Conservation (phyloP, 768 basidiomycete genomes). For the Naematelia aurantialba region DNA sequence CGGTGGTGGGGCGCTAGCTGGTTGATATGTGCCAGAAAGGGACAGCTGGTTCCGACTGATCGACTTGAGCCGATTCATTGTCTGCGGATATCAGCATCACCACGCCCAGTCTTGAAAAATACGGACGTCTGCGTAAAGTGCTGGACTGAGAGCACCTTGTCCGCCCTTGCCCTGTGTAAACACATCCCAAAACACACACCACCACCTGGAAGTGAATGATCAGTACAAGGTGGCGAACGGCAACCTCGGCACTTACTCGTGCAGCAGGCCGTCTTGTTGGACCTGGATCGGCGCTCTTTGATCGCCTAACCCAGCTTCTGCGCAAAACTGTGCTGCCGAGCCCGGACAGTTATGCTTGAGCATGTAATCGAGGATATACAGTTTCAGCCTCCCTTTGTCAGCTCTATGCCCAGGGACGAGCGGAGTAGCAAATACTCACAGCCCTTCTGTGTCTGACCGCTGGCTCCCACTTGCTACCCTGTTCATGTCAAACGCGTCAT, state of each 20-base stretch:
- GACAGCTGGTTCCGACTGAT: conserved; percentile 24
- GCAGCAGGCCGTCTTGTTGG: conserved; percentile 45
- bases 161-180: conserved; percentile 43
- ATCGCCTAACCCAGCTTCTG: conserved; percentile 44
- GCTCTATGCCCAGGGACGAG: not conserved
- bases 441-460: conserved; percentile 28
- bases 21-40: conserved; percentile 13
- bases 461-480: conserved; percentile 29
- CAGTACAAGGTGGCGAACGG: not conserved
- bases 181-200: conserved; percentile 49
- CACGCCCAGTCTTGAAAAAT: not conserved
- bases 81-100: conserved; percentile 18
- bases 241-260: conserved; percentile 43
- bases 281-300: conserved; percentile 49
- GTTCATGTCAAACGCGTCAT: conserved; percentile 28
- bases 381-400: conserved; percentile 41
- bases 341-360: conserved; percentile 46
- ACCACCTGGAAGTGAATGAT: conserved; percentile 34
- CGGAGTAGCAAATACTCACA: conserved; percentile 23
- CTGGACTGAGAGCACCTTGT: conserved; percentile 32
- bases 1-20: conserved; percentile 6
- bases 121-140: conserved; percentile 44
- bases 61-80: conserved; percentile 35
- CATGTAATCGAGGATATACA: conserved; percentile 52
- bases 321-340: conserved; percentile 43